Percentiles rank a stretch among this genome's conserved stretches.
Evolutionary conservation across 1,284 basidiomycete genomes (phyloP).

Genomic region (Cryptococcus jaspeensis): DNA sequence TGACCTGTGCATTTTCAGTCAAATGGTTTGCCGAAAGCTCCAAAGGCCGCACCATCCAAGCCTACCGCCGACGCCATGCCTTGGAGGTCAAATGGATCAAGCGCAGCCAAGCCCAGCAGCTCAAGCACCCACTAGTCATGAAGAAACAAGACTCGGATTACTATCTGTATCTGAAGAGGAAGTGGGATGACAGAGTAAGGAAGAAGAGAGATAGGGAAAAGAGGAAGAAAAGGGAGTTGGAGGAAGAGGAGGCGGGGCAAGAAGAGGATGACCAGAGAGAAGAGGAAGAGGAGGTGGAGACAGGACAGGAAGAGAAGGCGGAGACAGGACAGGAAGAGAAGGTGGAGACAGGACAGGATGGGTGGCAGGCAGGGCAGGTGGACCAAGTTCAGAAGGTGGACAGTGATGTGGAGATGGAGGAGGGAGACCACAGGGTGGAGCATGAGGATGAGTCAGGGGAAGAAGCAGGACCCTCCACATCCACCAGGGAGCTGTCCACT

Average conservation of each 20-base stretch:
- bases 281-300: slow-evolving; percentile 13
- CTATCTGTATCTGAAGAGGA: background rate
- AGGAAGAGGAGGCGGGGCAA: slow-evolving; percentile 23
- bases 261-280: background rate
- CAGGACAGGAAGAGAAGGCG: slow-evolving; percentile 3
- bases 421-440: no score
- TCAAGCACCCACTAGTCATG: background rate
- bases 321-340: background rate
- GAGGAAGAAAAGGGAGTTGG: slow-evolving; percentile 29
- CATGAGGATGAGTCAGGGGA: no score
- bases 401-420: background rate
- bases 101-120: no score
- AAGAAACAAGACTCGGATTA: background rate
- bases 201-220: background rate
- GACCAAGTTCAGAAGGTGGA: background rate
- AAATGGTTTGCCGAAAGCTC: slow-evolving; percentile 19
- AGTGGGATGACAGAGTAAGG: background rate
- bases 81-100: slow-evolving; percentile 16
- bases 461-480: no score
- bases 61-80: slow-evolving; percentile 14
- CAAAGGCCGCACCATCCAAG: slow-evolving; percentile 2
- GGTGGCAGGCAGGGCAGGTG: no score
- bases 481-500: background rate
- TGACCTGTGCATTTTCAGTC: slow-evolving; percentile 10
- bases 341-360: background rate